Conservation (phyloP, 768 basidiomycete genomes). For the Clavaria fumosa region DNA sequence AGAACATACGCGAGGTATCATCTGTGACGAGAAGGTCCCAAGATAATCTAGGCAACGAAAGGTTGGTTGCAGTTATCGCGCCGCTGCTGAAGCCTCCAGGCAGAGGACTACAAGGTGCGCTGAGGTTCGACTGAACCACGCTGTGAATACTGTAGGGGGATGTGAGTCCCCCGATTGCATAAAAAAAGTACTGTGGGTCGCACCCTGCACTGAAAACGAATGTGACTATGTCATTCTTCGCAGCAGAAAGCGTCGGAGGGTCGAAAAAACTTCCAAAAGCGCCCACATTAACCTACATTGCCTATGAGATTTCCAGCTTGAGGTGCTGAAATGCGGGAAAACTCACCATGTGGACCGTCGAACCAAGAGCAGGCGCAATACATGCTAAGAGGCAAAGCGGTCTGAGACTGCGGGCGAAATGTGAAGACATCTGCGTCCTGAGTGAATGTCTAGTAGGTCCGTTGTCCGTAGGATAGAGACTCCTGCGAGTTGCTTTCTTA, state of each 20-base stretch:
- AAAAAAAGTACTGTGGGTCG: too few species aligned
- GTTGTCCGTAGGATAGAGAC: too few species aligned
- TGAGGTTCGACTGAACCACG: slow-evolving; percentile 24
- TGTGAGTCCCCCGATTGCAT: too few species aligned
- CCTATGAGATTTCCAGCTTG: too few species aligned
- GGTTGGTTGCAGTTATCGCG: slow-evolving; percentile 14
- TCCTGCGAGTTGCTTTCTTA: too few species aligned
- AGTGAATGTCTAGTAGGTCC: too few species aligned
- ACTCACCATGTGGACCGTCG: too few species aligned
- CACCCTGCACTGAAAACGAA: slow-evolving; percentile 28
- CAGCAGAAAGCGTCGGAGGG: slow-evolving; percentile 20
- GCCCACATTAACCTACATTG: slow-evolving; percentile 31
- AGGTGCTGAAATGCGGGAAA: too few species aligned
- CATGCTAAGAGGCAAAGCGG: too few species aligned
- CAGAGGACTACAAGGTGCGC: slow-evolving; percentile 24
- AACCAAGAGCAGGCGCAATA: too few species aligned
- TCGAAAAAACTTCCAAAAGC: slow-evolving; percentile 25
- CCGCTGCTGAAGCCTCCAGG: slow-evolving; percentile 28
- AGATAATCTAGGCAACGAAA: slow-evolving; percentile 10
- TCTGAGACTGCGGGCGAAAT: too few species aligned
- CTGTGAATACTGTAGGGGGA: slow-evolving; percentile 27
- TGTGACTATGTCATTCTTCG: slow-evolving; percentile 20
- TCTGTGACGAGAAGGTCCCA: slow-evolving; percentile 25
- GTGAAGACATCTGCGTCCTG: too few species aligned
- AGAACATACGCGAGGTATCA: slow-evolving; percentile 13